Evolutionary conservation across 345 rosid genomes (phyloP).

Genomic region (Ailanthus altissimus): DNA sequence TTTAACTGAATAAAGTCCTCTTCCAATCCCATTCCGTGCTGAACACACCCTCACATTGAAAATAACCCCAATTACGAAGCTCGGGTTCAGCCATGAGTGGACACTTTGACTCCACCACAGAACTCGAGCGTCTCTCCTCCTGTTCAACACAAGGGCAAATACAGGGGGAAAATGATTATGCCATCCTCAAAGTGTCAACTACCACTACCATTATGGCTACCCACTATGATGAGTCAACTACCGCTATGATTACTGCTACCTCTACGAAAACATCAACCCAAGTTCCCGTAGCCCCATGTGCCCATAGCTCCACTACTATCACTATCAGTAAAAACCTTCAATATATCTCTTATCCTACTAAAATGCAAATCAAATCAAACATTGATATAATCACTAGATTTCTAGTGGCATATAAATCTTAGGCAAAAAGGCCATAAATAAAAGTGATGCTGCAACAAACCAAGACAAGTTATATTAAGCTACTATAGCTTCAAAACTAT

Average conservation of each 20-base stretch:
- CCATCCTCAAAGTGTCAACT: conserved; percentile 57
- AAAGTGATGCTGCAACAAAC: conserved; percentile 31
- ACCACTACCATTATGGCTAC: conserved; percentile 65
- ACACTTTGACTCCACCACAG: conserved; percentile 50
- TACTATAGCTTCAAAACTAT: conserved; percentile 55
- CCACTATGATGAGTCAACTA: conserved; percentile 44
- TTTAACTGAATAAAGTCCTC: conserved; percentile 39
- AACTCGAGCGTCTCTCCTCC: conserved; percentile 62
- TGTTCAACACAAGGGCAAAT: conserved; percentile 72
- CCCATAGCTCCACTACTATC: conserved; percentile 44
- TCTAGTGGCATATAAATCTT: conserved; percentile 22
- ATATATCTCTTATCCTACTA: conserved; percentile 37
- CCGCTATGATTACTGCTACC: conserved; percentile 62
- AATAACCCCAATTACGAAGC: conserved; percentile 43
- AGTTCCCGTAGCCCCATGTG: conserved; percentile 43
- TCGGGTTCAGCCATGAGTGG: conserved; percentile 54
- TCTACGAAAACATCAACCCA: conserved; percentile 42
- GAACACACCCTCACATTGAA: conserved; percentile 39
- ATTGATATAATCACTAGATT: conserved; percentile 24
- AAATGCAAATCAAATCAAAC: conserved; percentile 36
- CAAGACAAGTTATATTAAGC: conserved; percentile 32
- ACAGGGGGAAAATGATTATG: conserved; percentile 74
- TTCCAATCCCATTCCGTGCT: conserved; percentile 42
- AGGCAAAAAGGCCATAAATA: conserved; percentile 16
- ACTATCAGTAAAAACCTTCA: conserved; percentile 28